These are phyloP conservation scores for Pseudogymnoascus sp. DNA, from an alignment of 2,329 filamentous ascomycete species.

Conservation along the genomic window DNA sequence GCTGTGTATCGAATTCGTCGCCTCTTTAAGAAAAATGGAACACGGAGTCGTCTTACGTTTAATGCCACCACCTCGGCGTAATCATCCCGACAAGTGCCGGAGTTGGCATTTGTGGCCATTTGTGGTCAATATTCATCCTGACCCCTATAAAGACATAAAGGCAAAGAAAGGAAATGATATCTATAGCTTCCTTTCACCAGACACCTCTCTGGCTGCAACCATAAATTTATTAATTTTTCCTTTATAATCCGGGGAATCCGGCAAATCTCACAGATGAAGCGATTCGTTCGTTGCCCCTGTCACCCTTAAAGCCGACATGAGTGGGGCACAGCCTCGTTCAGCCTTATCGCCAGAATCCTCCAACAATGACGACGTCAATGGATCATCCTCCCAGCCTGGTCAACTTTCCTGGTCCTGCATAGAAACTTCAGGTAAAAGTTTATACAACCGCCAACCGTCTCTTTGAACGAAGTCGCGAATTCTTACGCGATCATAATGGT, in stretches of 20 bases:
- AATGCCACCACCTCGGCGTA: background rate
- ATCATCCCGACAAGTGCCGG: background rate
- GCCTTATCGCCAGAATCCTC: background rate
- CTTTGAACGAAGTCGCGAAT: background rate
- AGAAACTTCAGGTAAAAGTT: background rate
- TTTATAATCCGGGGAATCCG: background rate
- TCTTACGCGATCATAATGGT: background rate
- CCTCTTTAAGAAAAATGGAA: background rate
- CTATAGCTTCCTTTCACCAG: background rate
- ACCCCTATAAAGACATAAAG: background rate
- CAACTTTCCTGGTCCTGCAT: background rate
- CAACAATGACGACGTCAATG: slow-evolving; percentile 1
- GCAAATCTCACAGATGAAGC: background rate
- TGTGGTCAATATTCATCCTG: background rate
- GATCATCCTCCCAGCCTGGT: background rate
- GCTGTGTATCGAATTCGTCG: background rate
- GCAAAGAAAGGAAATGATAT: background rate
- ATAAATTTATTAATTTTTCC: background rate
- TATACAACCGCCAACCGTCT: background rate
- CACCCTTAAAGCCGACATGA: background rate
- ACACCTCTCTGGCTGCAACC: background rate
- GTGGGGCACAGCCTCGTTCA: background rate
- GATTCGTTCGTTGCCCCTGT: background rate
- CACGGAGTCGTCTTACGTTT: background rate
- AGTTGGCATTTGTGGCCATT: background rate